A percentile compares a stretch with the other conserved stretches of the same genome.
Conservation (phyloP, 495 filamentous ascomycete genomes). For the Hypoxylon fuscum region DNA sequence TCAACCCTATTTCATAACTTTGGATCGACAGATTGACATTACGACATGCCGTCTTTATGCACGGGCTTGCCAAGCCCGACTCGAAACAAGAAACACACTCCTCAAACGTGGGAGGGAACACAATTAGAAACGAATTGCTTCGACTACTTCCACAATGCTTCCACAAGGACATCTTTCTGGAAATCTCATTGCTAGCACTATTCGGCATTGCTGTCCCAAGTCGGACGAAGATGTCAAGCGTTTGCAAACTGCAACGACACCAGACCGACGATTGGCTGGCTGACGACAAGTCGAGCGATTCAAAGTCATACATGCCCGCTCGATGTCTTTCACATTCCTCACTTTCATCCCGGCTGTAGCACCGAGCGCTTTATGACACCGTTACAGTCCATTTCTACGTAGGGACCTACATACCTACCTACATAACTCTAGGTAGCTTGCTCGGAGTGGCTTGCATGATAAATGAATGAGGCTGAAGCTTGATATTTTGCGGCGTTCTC, state of each 20-base stretch:
- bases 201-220: too few species aligned
- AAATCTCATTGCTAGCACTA: not conserved
- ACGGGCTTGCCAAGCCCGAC: slow-evolving; percentile 28
- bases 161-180: slow-evolving; percentile 10
- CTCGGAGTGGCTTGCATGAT: slow-evolving; percentile 25
- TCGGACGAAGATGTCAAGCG: not conserved
- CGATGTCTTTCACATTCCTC: not conserved
- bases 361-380: not conserved
- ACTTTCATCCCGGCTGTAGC: not conserved
- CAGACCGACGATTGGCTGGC: not conserved
- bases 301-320: not conserved
- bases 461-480: slow-evolving; percentile 29
- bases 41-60: slow-evolving; percentile 27
- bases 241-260: not conserved
- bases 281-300: not conserved
- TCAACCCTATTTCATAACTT: not conserved
- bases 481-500: slow-evolving; percentile 14
- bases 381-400: not conserved
- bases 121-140: slow-evolving; percentile 17
- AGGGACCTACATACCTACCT: too few species aligned
- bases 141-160: slow-evolving; percentile 7
- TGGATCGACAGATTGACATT: slow-evolving; percentile 33
- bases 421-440: too few species aligned
- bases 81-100: slow-evolving; percentile 38
- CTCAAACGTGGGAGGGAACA: slow-evolving; percentile 10